Evolutionary conservation across 2,329 filamentous ascomycete genomes (phyloP), one percentile per base, ranked within the genome.

Genomic region (Stylonectria norvegica): DNA sequence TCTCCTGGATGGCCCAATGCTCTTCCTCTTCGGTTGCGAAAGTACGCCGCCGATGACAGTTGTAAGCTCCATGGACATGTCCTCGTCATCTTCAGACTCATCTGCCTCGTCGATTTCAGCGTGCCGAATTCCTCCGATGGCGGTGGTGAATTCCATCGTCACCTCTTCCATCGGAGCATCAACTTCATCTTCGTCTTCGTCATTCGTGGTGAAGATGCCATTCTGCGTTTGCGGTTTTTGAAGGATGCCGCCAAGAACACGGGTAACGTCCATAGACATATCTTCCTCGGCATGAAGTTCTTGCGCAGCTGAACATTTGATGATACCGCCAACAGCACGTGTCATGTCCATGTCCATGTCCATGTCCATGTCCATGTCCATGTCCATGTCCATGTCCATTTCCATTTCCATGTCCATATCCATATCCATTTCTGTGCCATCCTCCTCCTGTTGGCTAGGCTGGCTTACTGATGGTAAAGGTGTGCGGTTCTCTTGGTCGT

Each of bases 221-320:
- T n/a, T 37, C 34, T 48, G 53, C 5, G 37, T 45, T 25, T 68
- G 72, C 5, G 74, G 68, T n/a, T n/a, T n/a, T n/a, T n/a, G n/a
- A 15, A 95, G 64, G 38, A 97, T 96, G 3, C 83, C 79, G 7
- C 91, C 91, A 38, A 95, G 72, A 7, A 81, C 87, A 39, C 79
- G 81, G 2, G 91, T 96, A 6, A 96, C 87, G 54, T 97, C 91
- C 91, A 97, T 96, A 16, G 88, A 93, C 73, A 94, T 83, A 27
- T 90, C 87, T 48, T 80, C 77, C 15, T 77, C 75, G 17, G 75
- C 68, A 3, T 60, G 53, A 9, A 31, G 27, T 12, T 64, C 60
- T 10, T 71, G 70, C 10, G 75, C 60, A 5, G 67, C 59, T 17
- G 71, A 57, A 36, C 71, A 17, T 46, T 59, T 62, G 27, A 75